Percentiles rank a stretch among this genome's conserved stretches.
These are phyloP conservation scores for Xylaria nigripes DNA, from an alignment of 495 filamentous ascomycete genomes.

Conservation along the genomic window DNA sequence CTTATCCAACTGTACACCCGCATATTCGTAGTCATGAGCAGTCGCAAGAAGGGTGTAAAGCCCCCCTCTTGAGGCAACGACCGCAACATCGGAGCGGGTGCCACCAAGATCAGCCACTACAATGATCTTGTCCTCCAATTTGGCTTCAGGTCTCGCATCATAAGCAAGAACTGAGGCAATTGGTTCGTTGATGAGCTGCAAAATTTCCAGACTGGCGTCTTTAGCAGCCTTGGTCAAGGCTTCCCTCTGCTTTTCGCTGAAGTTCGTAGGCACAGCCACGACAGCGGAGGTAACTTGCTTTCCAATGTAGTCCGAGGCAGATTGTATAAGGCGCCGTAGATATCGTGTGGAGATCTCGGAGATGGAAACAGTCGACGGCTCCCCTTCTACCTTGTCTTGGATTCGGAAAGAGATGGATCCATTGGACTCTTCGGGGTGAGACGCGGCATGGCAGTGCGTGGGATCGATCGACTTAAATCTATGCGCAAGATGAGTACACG, in stretches of 20 bases:
- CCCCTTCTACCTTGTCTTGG: constrained; percentile 55
- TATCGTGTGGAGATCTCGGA: constrained; percentile 84
- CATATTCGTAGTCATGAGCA: constrained; percentile 86
- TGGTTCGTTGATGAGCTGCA: constrained; percentile 92
- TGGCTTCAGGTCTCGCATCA: constrained; percentile 72
- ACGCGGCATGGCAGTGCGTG: constrained; percentile 85
- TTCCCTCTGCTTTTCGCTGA: constrained; percentile 73
- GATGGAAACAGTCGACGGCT: constrained; percentile 62
- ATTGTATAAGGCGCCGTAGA: constrained; percentile 67
- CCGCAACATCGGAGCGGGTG: constrained; percentile 83
- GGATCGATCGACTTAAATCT: constrained; percentile 94
- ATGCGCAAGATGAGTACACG: constrained; percentile 9
- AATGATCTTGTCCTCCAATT: constrained; percentile 73
- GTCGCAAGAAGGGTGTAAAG: constrained; percentile 96
- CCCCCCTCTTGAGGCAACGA: constrained; percentile 82
- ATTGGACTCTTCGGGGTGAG: constrained; percentile 72
- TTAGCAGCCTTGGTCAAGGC: constrained; percentile 70
- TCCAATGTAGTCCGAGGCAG: constrained; percentile 85
- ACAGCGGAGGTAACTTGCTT: constrained; percentile 88
- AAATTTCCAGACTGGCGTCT: constrained; percentile 74
- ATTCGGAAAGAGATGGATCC: constrained; percentile 75
- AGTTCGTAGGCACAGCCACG: constrained; percentile 89
- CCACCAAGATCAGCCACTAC: constrained; percentile 92
- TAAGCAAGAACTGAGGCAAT: constrained; percentile 85
- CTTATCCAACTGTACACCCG: constrained; percentile 74